Evolutionary conservation across 176 grass and related monocot species (phyloP), one percentile per base, ranked within the genome.

Genomic region (Lolium rigidum): DNA sequence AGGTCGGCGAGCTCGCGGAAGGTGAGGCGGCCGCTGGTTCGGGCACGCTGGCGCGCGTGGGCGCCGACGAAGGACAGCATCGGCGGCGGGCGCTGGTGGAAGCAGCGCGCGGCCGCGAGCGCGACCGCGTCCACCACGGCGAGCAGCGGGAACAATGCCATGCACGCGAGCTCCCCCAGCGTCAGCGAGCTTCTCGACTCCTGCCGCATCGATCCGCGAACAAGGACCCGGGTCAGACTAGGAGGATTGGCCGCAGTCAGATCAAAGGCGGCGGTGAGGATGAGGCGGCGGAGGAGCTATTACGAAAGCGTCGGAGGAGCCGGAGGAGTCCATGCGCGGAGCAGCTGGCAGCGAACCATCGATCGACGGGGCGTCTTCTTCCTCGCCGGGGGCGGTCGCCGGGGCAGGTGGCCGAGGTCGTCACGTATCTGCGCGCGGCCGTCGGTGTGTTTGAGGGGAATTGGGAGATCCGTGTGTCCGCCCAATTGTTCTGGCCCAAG

Each of bases 91-190:
- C 38, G 77, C 16, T 41, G 79, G 28, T 92, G 11, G 87, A 89
- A 92, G 91, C 91, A 92, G 22, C 64, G 43, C 51, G 80, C 52
- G 16, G 78, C 67, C 8, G 46, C 84, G 76, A 75, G 67, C 15
- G 84, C 22, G 59, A 84, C 76, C 50, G 74, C 80, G 52, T 92
- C 91, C 63, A 84, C 28, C 67, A 87, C 64, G 46, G 80, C 84
- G 52, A 92, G 48, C 67, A 92, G 16, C 52, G 91, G 91, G 60
- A 89, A 25, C 66, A 92, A 39, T 76, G 21, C 87, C 84, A 69
- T 75, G 84, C 91, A 89, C 38, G 82, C 49, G 44, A 78, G 48
- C 76, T 92, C 80, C 80, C 87, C 91, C 69, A 89, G 48, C 59
- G 80, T 84, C 60, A 89, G 80, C 51, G 76, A 81, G 49, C 87